Percentiles rank a stretch among this genome's conserved stretches.
phyloP scores from a whole-genome alignment of 441 rosid genomes.

The Capsella rubella region DNA sequence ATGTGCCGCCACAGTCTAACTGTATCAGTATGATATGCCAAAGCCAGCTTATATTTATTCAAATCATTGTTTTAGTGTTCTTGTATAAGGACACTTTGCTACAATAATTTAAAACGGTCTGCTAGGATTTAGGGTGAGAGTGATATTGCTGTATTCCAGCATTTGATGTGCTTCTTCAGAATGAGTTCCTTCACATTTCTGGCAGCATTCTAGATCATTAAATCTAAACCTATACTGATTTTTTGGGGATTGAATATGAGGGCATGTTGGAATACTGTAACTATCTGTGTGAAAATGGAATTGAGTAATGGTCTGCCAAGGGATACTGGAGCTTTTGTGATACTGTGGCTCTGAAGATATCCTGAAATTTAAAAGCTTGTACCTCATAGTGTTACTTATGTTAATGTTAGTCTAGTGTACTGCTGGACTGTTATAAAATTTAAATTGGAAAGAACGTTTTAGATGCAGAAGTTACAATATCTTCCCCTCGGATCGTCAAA shows the following conservation, averaged over 20 bases:
- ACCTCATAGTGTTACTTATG: slow-evolving; percentile 16
- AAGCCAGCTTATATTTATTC: background rate
- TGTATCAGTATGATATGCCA: slow-evolving; percentile 1
- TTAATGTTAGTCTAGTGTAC: slow-evolving; percentile 21
- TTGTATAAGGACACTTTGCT: no score
- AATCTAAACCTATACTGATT: background rate
- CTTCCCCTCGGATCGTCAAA: slow-evolving; percentile 5
- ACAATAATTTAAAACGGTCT: no score
- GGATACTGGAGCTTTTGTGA: background rate
- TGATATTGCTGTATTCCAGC: slow-evolving; percentile 11
- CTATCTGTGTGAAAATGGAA: slow-evolving; percentile 1
- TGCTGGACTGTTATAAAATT: slow-evolving; percentile 8
- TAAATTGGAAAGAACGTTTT: slow-evolving; percentile 15
- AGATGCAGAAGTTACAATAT: background rate
- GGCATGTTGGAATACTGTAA: background rate
- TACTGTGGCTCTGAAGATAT: background rate
- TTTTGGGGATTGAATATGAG: background rate
- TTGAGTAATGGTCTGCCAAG: background rate
- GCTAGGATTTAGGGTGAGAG: background rate
- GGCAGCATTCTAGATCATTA: background rate
- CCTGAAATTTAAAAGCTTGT: background rate
- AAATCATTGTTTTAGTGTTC: background rate
- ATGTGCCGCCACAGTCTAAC: background rate
- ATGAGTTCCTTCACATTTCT: background rate
- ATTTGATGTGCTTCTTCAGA: slow-evolving; percentile 21